Conservation (phyloP, 495 filamentous ascomycete species). For the Opeltia flavorubescens region DNA sequence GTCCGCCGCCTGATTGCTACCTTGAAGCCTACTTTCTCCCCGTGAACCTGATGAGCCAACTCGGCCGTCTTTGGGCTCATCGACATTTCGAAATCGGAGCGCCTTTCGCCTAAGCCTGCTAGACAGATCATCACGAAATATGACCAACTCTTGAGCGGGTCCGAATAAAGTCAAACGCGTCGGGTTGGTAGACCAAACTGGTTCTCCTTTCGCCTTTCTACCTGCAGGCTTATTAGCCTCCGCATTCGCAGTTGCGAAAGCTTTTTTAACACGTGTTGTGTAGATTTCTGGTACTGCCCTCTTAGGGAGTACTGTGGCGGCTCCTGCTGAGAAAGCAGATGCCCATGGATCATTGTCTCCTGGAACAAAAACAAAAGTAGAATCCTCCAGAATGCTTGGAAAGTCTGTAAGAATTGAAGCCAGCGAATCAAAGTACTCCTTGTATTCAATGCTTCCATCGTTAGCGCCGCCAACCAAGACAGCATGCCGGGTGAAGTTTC, state of each 20-base stretch:
- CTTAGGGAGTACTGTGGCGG: conserved; percentile 58
- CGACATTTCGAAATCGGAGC: conserved; percentile 35
- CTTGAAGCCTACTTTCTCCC: not conserved
- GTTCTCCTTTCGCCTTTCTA: conserved; percentile 46
- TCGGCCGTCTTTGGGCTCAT: conserved; percentile 10
- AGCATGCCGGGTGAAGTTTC: conserved; percentile 68
- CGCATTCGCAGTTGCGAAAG: conserved; percentile 59
- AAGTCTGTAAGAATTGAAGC: conserved; percentile 75
- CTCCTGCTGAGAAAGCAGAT: conserved; percentile 74
- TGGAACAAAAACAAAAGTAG: conserved; percentile 83
- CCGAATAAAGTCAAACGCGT: conserved; percentile 70
- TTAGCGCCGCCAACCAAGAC: conserved; percentile 53
- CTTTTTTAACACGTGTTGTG: conserved; percentile 66
- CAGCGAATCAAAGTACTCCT: conserved; percentile 81
- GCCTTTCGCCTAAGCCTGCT: conserved; percentile 60
- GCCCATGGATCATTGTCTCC: conserved; percentile 94
- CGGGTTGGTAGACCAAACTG: conserved; percentile 80
- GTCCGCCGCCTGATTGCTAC: conserved; percentile 15
- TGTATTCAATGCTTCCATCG: conserved; percentile 76
- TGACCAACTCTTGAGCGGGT: conserved; percentile 65
- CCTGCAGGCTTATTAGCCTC: conserved; percentile 34
- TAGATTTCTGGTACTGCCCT: conserved; percentile 71
- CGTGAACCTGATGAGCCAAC: not conserved
- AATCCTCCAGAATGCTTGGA: conserved; percentile 59
- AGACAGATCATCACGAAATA: conserved; percentile 76